Conservation (phyloP, 371 early-diverging fungal species). For the Mortierella sp. region DNA sequence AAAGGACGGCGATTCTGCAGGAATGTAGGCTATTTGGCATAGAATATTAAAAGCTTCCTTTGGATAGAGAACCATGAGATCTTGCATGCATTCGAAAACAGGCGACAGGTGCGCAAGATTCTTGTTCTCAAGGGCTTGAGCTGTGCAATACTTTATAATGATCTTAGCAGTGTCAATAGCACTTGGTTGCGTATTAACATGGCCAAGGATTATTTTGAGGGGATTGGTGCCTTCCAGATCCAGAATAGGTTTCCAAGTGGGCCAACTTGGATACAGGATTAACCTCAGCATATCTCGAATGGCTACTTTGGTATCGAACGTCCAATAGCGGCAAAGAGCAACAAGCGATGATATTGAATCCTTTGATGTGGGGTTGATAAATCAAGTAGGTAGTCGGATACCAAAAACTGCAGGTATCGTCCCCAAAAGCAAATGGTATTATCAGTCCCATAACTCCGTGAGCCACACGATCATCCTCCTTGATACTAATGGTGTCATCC, state of each 20-base stretch:
- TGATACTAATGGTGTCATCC: neutral
- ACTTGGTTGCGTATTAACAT: constrained; percentile 2
- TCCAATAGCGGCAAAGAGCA: constrained; percentile 5
- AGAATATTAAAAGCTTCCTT: constrained; percentile 10
- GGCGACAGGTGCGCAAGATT: constrained; percentile 24
- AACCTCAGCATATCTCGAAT: neutral
- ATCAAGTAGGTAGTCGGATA: constrained; percentile 8
- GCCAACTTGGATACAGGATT: neutral
- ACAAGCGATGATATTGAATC: constrained; percentile 6
- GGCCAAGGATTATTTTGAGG: neutral
- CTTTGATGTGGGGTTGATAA: constrained; percentile 3
- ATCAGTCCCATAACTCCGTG: constrained; percentile 7
- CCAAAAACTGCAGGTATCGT: neutral
- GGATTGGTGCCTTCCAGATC: neutral
- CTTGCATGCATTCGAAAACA: constrained; percentile 8
- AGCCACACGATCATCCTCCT: neutral
- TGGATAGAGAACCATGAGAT: constrained; percentile 16
- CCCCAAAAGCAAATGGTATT: constrained; percentile 9
- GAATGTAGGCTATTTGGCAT: constrained; percentile 10
- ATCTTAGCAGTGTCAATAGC: constrained; percentile 19
- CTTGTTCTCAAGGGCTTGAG: constrained; percentile 17
- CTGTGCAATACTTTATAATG: constrained; percentile 22
- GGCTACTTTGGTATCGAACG: neutral
- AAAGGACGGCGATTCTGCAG: constrained; percentile 11
- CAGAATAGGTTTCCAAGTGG: constrained; percentile 11